These are phyloP conservation scores for Claviceps lovelessii DNA, from an alignment of 2,329 filamentous ascomycete species.

Conservation along the genomic window DNA sequence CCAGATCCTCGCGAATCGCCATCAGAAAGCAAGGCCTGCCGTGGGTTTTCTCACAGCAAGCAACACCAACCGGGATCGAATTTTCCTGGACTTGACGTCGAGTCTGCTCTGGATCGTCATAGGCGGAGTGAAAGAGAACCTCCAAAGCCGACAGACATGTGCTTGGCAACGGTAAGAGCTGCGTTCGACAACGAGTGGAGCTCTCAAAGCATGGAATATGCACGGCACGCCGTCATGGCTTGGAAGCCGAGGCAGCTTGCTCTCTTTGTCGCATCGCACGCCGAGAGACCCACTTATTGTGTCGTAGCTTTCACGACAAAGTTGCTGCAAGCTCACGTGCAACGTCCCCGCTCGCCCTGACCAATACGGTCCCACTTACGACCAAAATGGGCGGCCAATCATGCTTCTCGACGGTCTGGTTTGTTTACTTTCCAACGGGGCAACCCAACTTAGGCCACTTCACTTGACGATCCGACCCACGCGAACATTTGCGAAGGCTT, in stretches of 20 bases:
- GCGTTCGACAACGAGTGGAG: conserved; percentile 4
- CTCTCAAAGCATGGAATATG: background rate
- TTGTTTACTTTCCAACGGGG: conserved; percentile 31
- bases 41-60: conserved; percentile 11
- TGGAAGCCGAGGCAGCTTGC: conserved; percentile 18
- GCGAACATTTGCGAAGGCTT: background rate
- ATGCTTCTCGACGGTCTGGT: conserved; percentile 7
- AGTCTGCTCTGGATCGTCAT: background rate
- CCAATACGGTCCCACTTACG: background rate
- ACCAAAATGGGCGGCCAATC: conserved; percentile 13
- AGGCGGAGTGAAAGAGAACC: conserved; percentile 8
- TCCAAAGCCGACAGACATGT: conserved; percentile 14
- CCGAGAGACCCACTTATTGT: background rate
- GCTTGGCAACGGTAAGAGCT: conserved; percentile 6
- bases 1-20: conserved; percentile 87
- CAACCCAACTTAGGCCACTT: conserved; percentile 20
- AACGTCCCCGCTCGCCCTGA: background rate
- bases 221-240: too few species aligned
- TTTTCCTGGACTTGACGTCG: background rate
- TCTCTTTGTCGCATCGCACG: background rate
- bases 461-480: background rate
- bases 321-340: conserved; percentile 12
- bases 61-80: conserved; percentile 9
- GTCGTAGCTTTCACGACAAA: background rate
- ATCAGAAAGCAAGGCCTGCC: conserved; percentile 26